These are phyloP conservation scores for Phytophthora vignae DNA, from an alignment of 352 stramenopile genomes.

Conservation along the genomic window DNA sequence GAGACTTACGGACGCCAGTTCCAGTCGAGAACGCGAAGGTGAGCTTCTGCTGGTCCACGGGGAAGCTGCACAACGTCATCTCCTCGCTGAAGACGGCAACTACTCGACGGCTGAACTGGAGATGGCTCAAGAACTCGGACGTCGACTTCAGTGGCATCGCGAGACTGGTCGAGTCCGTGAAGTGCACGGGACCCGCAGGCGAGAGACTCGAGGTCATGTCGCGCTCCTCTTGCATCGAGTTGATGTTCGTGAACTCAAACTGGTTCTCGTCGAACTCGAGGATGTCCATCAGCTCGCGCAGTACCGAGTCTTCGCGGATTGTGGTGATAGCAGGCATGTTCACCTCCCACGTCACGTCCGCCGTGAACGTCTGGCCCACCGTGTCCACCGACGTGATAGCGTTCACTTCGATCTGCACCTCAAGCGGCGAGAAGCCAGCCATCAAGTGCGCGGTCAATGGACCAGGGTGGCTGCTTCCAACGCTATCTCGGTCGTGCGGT, in stretches of 20 bases:
- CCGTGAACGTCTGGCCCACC: conserved; percentile 51
- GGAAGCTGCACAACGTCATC: conserved; percentile 65
- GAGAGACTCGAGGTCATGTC: conserved; percentile 42
- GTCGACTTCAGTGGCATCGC: conserved; percentile 20
- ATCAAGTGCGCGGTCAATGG: conserved; percentile 39
- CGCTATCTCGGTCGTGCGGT: conserved; percentile 13
- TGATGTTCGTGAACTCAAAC: conserved; percentile 58
- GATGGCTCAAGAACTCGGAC: conserved; percentile 38
- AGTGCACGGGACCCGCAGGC: conserved; percentile 35
- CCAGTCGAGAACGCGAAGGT: conserved; percentile 56
- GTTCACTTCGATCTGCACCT: conserved; percentile 50
- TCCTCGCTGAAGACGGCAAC: conserved; percentile 62
- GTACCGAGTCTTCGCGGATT: conserved; percentile 51
- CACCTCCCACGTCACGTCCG: conserved; percentile 59
- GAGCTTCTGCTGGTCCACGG: conserved; percentile 70
- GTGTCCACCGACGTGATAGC: conserved; percentile 52
- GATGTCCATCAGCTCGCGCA: conserved; percentile 49
- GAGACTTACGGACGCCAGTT: conserved; percentile 39
- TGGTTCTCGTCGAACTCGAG: conserved; percentile 50
- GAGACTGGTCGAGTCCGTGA: conserved; percentile 37
- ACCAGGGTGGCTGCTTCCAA: conserved; percentile 25
- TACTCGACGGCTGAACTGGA: conserved; percentile 51
- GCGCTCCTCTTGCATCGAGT: conserved; percentile 44
- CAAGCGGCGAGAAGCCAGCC: conserved; percentile 44
- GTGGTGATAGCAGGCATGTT: conserved; percentile 50